These are phyloP conservation scores for Neofusicoccum sp. DNA, from an alignment of 2,329 filamentous ascomycete genomes.

Conservation along the genomic window DNA sequence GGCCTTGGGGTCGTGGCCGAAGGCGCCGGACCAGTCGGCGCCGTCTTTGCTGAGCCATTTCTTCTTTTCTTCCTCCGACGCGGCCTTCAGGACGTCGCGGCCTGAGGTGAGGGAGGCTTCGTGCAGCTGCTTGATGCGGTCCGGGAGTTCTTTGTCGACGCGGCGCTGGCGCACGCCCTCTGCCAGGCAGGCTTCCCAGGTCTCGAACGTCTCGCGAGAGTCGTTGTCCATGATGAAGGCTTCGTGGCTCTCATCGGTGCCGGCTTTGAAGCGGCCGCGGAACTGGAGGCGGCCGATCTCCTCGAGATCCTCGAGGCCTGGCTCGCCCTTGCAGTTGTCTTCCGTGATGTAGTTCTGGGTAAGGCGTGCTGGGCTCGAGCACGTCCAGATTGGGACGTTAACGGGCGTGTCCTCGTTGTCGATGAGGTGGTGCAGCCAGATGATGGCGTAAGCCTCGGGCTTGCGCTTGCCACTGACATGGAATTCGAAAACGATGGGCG, in stretches of 20 bases:
- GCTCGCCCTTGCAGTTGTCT: conserved; percentile 67
- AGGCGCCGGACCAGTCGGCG: conserved; percentile 84
- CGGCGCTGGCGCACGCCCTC: conserved; percentile 78
- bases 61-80: conserved; percentile 70
- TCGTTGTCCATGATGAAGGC: conserved; percentile 85
- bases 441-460: conserved; percentile 72
- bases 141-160: conserved; percentile 74
- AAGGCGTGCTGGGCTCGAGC: conserved; percentile 71
- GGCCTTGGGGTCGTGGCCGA: conserved; percentile 72
- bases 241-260: conserved; percentile 84
- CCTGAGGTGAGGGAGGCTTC: conserved; percentile 78
- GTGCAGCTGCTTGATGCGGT: conserved; percentile 73
- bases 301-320: conserved; percentile 74
- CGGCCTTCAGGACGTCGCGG: conserved; percentile 76
- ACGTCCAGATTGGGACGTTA: conserved; percentile 89
- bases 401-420: conserved; percentile 79
- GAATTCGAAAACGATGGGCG: conserved; percentile 87
- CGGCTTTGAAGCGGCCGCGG: conserved; percentile 80
- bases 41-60: conserved; percentile 80
- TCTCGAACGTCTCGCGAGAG: conserved; percentile 88
- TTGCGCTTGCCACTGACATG: conserved; percentile 69
- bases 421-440: conserved; percentile 84
- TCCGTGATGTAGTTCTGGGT: conserved; percentile 93
- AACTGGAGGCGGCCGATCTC: conserved; percentile 84
- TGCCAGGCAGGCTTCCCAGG: conserved; percentile 87